Conservation (phyloP, 2,329 filamentous ascomycete genomes). For the Metarhizium anisopliae region DNA sequence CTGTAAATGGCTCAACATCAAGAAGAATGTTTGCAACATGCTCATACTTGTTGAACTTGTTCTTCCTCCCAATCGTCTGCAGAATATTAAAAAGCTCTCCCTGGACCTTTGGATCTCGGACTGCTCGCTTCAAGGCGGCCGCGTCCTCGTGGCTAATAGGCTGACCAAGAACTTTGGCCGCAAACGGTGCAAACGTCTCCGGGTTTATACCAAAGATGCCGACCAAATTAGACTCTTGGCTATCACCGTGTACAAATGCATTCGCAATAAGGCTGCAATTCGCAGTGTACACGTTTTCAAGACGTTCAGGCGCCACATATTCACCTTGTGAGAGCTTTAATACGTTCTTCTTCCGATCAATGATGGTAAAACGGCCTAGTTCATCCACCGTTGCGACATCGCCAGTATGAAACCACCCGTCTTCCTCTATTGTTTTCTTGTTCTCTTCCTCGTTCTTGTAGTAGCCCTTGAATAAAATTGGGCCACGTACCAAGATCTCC, state of each 20-base stretch:
- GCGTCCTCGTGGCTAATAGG: slow-evolving; percentile 56
- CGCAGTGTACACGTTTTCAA: slow-evolving; percentile 89
- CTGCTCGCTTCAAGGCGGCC: slow-evolving; percentile 56
- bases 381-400: slow-evolving; percentile 83
- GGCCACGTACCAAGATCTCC: slow-evolving; percentile 76
- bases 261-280: slow-evolving; percentile 68
- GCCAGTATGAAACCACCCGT: slow-evolving; percentile 96
- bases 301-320: slow-evolving; percentile 92
- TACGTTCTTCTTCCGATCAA: slow-evolving; percentile 97
- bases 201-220: slow-evolving; percentile 83
- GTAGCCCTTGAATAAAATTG: slow-evolving; percentile 77
- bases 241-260: slow-evolving; percentile 87
- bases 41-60: slow-evolving; percentile 90
- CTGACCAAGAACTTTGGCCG: slow-evolving; percentile 64
- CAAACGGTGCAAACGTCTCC: slow-evolving; percentile 71
- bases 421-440: slow-evolving; percentile 65
- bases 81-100: slow-evolving; percentile 70
- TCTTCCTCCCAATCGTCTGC: slow-evolving; percentile 66
- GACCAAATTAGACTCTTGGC: slow-evolving; percentile 70
- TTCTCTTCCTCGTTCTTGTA: slow-evolving; percentile 88
- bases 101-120: slow-evolving; percentile 60
- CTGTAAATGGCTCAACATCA: slow-evolving; percentile 78
- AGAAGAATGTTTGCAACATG: slow-evolving; percentile 65
- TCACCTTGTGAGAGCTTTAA: slow-evolving; percentile 95
- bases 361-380: slow-evolving; percentile 78